Percentiles rank a stretch among this genome's conserved stretches.
These are phyloP conservation scores for Hypoxylon sp. DNA, from an alignment of 2,329 filamentous ascomycete species.

Conservation along the genomic window DNA sequence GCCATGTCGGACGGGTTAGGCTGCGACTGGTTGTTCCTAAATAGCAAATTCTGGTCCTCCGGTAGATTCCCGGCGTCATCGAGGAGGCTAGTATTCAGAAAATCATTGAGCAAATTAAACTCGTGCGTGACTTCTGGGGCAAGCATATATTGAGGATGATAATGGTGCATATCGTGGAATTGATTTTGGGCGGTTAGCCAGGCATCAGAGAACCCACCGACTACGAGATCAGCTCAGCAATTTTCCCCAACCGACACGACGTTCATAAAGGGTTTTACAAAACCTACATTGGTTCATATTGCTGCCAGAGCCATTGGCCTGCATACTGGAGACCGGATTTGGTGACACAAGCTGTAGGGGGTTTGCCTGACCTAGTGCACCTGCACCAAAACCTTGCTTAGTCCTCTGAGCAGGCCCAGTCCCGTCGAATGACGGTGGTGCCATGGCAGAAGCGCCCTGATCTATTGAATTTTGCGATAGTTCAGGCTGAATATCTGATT, in stretches of 20 bases:
- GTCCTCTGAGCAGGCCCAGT: conserved; percentile 55
- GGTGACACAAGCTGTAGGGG: conserved; percentile 79
- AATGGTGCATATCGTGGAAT: conserved; percentile 94
- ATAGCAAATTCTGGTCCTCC: conserved; percentile 69
- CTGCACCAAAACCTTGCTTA: conserved; percentile 61
- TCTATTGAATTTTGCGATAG: conserved; percentile 69
- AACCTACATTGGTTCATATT: conserved; percentile 82
- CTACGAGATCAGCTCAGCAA: conserved; percentile 62
- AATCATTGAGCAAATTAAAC: conserved; percentile 96
- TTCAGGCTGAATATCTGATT: conserved; percentile 69
- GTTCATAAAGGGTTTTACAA: conserved; percentile 50
- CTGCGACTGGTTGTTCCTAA: conserved; percentile 55
- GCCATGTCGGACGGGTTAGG: conserved; percentile 62
- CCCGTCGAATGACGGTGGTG: conserved; percentile 62
- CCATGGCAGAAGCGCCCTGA: conserved; percentile 67
- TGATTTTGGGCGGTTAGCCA: conserved; percentile 85
- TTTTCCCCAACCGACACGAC: conserved; percentile 45
- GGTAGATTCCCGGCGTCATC: conserved; percentile 82
- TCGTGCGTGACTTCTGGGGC: conserved; percentile 92
- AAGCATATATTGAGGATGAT: conserved; percentile 96
- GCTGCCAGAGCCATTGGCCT: conserved; percentile 70
- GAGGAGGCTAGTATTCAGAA: conserved; percentile 89
- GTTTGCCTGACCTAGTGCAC: conserved; percentile 64
- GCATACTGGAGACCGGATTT: conserved; percentile 75
- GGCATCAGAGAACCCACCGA: conserved; percentile 83